Conservation (phyloP, 202 grass and related monocot genomes). For the Schoenoplectus triqueter region DNA sequence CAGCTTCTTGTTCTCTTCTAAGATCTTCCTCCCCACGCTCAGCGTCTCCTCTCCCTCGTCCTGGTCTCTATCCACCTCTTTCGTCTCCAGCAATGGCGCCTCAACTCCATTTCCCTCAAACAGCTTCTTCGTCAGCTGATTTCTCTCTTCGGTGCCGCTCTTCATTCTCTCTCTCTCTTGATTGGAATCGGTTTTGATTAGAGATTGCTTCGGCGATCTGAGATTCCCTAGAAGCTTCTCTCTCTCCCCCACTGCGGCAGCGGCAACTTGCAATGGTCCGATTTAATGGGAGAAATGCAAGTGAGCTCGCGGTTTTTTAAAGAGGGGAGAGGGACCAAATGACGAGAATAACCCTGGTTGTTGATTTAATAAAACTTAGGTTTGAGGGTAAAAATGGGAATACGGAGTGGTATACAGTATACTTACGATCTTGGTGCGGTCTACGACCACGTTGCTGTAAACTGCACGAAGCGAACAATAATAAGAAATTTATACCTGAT, state of each 20-base stretch:
- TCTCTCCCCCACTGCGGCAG: no score
- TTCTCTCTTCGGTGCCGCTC: background rate
- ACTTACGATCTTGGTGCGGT: no score
- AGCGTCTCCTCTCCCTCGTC: background rate
- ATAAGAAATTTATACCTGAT: no score
- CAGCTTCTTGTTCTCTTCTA: constrained; percentile 73
- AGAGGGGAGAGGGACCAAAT: background rate
- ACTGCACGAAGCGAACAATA: no score
- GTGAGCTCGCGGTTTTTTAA: background rate
- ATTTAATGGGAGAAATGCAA: background rate
- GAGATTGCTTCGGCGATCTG: background rate
- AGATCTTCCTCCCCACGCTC: constrained; percentile 34
- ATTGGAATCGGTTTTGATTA: background rate
- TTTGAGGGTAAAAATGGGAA: background rate
- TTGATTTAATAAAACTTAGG: background rate
- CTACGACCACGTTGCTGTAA: no score
- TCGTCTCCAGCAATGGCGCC: background rate
- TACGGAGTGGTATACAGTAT: no score
- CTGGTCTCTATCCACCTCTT: background rate
- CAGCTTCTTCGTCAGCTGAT: constrained; percentile 34
- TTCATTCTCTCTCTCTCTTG: constrained; percentile 13
- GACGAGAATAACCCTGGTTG: background rate
- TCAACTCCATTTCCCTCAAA: constrained; percentile 1
- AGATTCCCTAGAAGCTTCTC: background rate
- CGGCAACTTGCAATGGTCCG: background rate